Conservation (phyloP, 169 alveolate genomes). For the Babesia caballi region DNA sequence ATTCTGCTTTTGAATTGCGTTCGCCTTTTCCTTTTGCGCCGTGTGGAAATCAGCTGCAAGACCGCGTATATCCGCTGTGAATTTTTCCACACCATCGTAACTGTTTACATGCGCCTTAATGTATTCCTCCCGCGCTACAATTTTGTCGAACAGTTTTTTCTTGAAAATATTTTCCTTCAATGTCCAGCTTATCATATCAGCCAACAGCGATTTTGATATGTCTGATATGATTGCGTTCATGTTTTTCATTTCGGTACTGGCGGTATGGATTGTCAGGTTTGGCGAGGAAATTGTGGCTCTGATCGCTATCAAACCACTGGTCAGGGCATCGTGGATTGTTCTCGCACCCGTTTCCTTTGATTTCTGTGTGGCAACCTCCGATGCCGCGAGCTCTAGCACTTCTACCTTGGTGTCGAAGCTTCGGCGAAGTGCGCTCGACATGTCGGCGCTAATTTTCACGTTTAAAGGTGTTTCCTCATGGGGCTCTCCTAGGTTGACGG, state of each 20-base stretch:
- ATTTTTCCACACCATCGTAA: not conserved
- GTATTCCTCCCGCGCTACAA: slow-evolving; percentile 8
- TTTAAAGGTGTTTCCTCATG: not conserved
- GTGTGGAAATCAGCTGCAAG: slow-evolving; percentile 1
- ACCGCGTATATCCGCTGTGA: not conserved
- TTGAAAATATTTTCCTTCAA: not conserved
- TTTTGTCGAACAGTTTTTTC: slow-evolving; percentile 14
- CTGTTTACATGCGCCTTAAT: not conserved
- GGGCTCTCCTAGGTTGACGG: not conserved
- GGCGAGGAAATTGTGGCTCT: slow-evolving; percentile 13
- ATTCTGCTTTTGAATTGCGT: slow-evolving; percentile 22
- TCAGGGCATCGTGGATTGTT: slow-evolving; percentile 14
- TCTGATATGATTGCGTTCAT: slow-evolving; percentile 15
- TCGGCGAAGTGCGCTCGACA: slow-evolving; percentile 36
- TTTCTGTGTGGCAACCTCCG: slow-evolving; percentile 27
- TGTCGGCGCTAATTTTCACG: slow-evolving; percentile 15
- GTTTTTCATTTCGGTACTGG: slow-evolving; percentile 12
- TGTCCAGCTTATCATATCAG: slow-evolving; percentile 11
- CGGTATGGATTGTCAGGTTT: not conserved
- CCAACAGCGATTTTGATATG: not conserved
- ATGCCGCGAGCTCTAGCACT: slow-evolving; percentile 25
- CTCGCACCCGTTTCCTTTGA: slow-evolving; percentile 32
- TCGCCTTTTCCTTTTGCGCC: slow-evolving; percentile 6
- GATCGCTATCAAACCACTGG: not conserved
- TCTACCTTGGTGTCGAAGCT: slow-evolving; percentile 36